Conservation (phyloP, 2,329 filamentous ascomycete species). For the Ophiostoma piceae region DNA sequence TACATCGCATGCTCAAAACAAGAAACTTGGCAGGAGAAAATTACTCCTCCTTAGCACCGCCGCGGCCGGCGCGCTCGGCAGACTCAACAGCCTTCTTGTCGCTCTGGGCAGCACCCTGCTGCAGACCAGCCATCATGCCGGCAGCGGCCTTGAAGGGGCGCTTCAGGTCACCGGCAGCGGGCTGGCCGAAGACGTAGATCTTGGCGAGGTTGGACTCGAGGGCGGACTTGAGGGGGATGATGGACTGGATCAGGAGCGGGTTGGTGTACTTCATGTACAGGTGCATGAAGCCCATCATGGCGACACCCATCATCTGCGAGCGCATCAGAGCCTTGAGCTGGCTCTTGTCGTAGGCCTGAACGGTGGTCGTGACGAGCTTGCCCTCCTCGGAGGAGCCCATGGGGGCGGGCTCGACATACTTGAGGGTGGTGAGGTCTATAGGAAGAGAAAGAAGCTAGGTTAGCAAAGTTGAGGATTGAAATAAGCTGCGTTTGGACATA, state of each 20-base stretch:
- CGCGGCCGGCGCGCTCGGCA: conserved; percentile 68
- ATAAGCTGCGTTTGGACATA: conserved; percentile 35
- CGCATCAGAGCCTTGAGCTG: conserved; percentile 85
- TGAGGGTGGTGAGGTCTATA: conserved; percentile 83
- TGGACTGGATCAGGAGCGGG: conserved; percentile 95
- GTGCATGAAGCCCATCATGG: conserved; percentile 99
- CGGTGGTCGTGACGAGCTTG: conserved; percentile 93
- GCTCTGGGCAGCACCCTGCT: conserved; percentile 71
- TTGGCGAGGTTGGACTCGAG: conserved; percentile 95
- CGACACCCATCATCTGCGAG: conserved; percentile 88
- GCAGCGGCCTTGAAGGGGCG: conserved; percentile 85
- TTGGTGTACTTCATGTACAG: conserved; percentile 99
- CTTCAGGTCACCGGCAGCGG: conserved; percentile 85
- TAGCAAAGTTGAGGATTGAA: not conserved
- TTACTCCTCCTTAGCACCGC: conserved; percentile 69
- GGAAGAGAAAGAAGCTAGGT: not conserved
- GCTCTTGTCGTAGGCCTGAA: conserved; percentile 86
- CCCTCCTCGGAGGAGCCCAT: conserved; percentile 92
- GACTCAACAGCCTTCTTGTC: conserved; percentile 85
- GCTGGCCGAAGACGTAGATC: conserved; percentile 84
- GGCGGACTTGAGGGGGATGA: conserved; percentile 93
- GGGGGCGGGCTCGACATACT: conserved; percentile 93
- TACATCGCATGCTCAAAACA: not conserved
- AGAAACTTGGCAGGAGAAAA: not conserved
- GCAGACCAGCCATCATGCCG: conserved; percentile 76